phyloP scores from a whole-genome alignment of 163 green algal species.

The Chloromonas sp. region DNA sequence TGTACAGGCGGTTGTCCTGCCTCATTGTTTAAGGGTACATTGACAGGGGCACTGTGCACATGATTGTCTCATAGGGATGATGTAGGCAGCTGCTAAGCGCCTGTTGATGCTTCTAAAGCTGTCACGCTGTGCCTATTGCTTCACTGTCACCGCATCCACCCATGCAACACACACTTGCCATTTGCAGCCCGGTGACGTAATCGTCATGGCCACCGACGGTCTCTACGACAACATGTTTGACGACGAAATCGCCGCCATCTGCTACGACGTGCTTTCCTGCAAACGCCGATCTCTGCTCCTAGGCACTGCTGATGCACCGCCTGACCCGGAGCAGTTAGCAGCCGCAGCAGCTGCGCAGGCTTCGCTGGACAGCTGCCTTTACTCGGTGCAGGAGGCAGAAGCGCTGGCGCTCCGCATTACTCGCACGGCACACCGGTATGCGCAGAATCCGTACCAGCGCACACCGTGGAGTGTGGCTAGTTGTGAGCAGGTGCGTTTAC shows the following conservation, averaged over 20 bases:
- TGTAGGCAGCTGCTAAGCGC: too few species aligned
- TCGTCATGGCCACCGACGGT: constrained; percentile 70
- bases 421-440: constrained; percentile 30
- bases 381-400: constrained; percentile 5
- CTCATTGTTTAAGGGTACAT: too few species aligned
- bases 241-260: constrained; percentile 51
- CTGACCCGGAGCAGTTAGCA: background rate
- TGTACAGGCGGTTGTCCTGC: too few species aligned
- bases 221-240: constrained; percentile 87
- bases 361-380: background rate
- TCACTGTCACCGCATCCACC: too few species aligned
- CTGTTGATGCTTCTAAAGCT: too few species aligned
- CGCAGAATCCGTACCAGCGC: constrained; percentile 30
- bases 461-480: constrained; percentile 39
- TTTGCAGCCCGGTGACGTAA: constrained; percentile 44
- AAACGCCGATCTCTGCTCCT: background rate
- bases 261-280: constrained; percentile 13
- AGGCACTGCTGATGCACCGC: constrained; percentile 1
- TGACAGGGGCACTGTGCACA: too few species aligned
- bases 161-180: background rate
- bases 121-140: too few species aligned
- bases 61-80: too few species aligned
- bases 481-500: constrained; percentile 21
- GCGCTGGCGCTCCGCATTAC: constrained; percentile 11
- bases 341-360: background rate